Base-by-base conservation (phyloP, 164 flowering plant species). In the Santalum album region DNA sequence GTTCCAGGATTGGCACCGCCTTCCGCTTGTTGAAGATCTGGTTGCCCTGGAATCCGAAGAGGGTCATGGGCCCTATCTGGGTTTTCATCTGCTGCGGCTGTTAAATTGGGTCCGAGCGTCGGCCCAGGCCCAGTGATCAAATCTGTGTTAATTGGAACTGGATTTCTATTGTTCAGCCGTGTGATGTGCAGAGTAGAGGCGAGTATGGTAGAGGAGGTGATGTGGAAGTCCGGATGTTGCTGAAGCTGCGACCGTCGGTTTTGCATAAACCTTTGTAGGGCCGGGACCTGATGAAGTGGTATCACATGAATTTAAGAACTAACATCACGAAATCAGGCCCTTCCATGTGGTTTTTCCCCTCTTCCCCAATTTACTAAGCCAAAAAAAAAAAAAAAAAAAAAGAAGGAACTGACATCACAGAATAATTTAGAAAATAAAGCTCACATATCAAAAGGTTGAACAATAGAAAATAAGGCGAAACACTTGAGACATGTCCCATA, bases 141-240 rank as follows among this genome's bases (percentile, higher is more conserved):
- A 20, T 64, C 75, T 11, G 64, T 25, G 60, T 75, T 69, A 24
- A 32, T 60, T 14, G 72, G 66, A 42, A 57, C 74, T 17, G 75
- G 64, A 59, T 68, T 86, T 58, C 95, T 72, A 27, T 81, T 78
- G 70, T 86, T 88, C 57, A 91, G 60, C 58, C 96, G 75, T 29
- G 98, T 82, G 56, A 91, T 91, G 67, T 87, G 98, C 46, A 91
- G 55, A n/a, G 98, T 86, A 2, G 98, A 91, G 14, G 98, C 95
- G 35, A 91, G 94, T 62, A 91, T 75, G 39, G 97, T 83, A 5
- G 96, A 91, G 10, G 98, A 88, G 22, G 94, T 88, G 42, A 88
- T 83, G 50, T 83, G 95, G 75, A 84, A 84, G 65, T 86, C 89
- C 14, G 91, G 87, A 46, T 77, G 95, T 55, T 86, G 96, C 78